Percentiles rank a stretch among this genome's conserved stretches.
Evolutionary conservation across 1,139 yeast genomes (phyloP).

Genomic region (Sugiyamaella neomexicana): DNA sequence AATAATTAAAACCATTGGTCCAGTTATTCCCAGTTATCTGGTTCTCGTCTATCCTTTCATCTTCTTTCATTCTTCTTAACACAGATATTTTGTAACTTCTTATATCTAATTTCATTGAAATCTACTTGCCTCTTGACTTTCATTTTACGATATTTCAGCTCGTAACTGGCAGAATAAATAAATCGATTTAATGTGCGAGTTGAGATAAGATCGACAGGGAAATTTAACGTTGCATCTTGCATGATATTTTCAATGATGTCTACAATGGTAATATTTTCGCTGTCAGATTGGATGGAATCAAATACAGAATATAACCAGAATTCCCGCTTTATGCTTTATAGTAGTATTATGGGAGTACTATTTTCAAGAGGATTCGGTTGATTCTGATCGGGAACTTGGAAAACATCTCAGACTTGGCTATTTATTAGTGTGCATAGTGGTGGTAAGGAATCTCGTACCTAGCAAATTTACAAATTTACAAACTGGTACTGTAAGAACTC

Average conservation of each 20-base stretch:
- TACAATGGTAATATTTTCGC: too few species aligned
- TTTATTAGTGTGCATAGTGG: not conserved
- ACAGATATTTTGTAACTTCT: conserved; percentile 4
- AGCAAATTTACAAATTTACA: not conserved
- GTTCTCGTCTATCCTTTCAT: not conserved
- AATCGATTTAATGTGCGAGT: not conserved
- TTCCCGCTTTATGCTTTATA: too few species aligned
- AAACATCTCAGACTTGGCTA: not conserved
- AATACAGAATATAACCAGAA: too few species aligned
- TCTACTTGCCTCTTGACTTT: not conserved
- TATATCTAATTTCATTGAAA: conserved; percentile 1
- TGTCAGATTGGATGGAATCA: too few species aligned
- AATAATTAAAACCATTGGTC: not conserved
- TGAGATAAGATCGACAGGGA: not conserved
- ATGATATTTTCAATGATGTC: not conserved
- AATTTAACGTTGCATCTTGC: conserved; percentile 10
- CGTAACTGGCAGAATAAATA: not conserved
- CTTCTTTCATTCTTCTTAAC: not conserved
- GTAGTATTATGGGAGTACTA: too few species aligned
- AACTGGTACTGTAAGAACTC: not conserved
- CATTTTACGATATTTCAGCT: not conserved
- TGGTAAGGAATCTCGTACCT: not conserved
- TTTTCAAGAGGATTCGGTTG: too few species aligned
- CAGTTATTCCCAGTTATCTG: not conserved
- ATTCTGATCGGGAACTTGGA: too few species aligned